Evolutionary conservation across 2,329 filamentous ascomycete species (phyloP).

Genomic region (Myriosclerotinia duriaeana): DNA sequence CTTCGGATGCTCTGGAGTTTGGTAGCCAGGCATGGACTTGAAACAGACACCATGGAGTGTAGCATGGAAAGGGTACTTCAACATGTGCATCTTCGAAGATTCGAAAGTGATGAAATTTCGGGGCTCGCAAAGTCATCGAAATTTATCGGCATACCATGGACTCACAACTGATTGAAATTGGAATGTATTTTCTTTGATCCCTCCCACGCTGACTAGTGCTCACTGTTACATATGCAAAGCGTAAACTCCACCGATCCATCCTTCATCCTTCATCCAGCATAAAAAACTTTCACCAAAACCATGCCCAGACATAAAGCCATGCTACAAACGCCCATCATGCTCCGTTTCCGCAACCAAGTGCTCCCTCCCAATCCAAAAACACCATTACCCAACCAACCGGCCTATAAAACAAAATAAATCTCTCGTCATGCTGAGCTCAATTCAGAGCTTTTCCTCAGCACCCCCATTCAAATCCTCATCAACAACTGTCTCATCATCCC

Average conservation of each 20-base stretch:
- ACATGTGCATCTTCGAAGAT: too few species aligned
- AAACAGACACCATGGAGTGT: too few species aligned
- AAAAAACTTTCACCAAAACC: background rate
- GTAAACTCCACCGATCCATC: background rate
- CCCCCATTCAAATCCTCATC: constrained; percentile 5
- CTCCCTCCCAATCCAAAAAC: background rate
- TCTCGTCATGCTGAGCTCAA: background rate
- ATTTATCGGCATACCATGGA: background rate
- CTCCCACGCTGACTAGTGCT: background rate
- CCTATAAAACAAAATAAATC: background rate
- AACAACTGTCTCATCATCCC: constrained; percentile 16
- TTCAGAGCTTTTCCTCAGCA: background rate
- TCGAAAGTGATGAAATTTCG: background rate
- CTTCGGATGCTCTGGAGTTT: too few species aligned
- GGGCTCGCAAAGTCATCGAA: background rate
- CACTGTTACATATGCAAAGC: background rate
- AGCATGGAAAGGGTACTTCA: background rate
- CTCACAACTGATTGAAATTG: background rate
- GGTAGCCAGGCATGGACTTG: too few species aligned
- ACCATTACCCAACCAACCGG: background rate
- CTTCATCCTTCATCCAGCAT: background rate
- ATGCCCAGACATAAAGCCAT: background rate
- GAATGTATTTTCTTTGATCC: background rate
- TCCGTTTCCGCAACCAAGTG: background rate
- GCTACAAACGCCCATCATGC: constrained; percentile 1